Evolutionary conservation across 768 basidiomycete genomes (phyloP), one percentile per base, ranked within the genome.

Genomic region (Rhizopogon roseolus): DNA sequence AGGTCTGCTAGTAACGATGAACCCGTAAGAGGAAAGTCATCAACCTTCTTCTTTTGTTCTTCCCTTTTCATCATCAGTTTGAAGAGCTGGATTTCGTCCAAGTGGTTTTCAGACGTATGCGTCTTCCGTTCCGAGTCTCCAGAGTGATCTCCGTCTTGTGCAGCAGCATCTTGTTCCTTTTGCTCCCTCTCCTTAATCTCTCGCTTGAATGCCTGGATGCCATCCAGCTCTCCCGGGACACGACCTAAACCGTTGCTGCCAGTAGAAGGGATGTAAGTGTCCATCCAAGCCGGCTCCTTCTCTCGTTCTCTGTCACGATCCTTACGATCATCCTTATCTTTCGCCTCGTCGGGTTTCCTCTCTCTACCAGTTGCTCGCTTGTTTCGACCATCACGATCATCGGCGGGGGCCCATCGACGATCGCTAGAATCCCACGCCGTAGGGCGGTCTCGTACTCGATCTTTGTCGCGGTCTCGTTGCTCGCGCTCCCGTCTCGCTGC

Each of bases 201-300:
- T 66, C 85, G 88, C 76, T 91, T 93, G 82, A 90, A 93, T 2
- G 85, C 88, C 62, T 93, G 90, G 32, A 93, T 90, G 36, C 87
- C 82, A 65, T 93, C 90, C 25, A 90, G 72, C 62, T 88, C 86
- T 17, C 87, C 90, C 45, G 81, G 78, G 27, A 70, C 67, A 32
- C 72, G 73, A 55, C 80, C 79, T 50, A 89, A 83, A 13, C 85
- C 87, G 44, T 74, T 71, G 32, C 71, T 72, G 16, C 81, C 66
- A 22, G 76, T 77, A 49, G 71, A 76, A 11, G 90, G 89, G 56
- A 91, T 78, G 64, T 90, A 91, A 17, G 88, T 84, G 59, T 92
- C 91, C 90, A 93, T 93, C 90, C 90, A 93, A 16, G 90, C 90
- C 22, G 90, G 91, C 64, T 93, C 91, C 62, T 88, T 90, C 73